Evolutionary conservation across 768 basidiomycete species (phyloP).

Genomic region (Russula griseocarnosa): DNA sequence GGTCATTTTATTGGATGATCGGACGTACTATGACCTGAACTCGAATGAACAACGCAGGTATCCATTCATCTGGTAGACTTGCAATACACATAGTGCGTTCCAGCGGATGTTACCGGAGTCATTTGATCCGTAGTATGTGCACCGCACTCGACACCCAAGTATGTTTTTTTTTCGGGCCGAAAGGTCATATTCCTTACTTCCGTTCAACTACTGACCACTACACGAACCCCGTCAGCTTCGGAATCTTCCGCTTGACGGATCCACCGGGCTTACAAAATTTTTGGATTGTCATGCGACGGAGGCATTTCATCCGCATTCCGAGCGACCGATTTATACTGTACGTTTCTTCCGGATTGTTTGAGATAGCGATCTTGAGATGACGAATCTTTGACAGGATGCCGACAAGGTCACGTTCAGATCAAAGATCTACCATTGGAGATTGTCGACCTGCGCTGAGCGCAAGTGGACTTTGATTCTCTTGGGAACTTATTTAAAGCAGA

Average conservation of each 20-base stretch:
- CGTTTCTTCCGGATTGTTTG: slow-evolving; percentile 32
- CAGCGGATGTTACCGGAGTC: slow-evolving; percentile 89
- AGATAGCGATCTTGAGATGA: background rate
- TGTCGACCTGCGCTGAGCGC: slow-evolving; percentile 62
- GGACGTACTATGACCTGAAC: slow-evolving; percentile 6
- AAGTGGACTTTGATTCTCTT: background rate
- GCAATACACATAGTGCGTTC: slow-evolving; percentile 86
- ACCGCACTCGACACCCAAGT: slow-evolving; percentile 74
- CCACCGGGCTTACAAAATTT: slow-evolving; percentile 75
- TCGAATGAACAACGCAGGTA: slow-evolving; percentile 41
- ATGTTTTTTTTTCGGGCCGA: slow-evolving; percentile 31
- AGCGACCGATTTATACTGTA: slow-evolving; percentile 82
- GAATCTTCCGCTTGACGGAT: slow-evolving; percentile 86
- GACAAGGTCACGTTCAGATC: slow-evolving; percentile 81
- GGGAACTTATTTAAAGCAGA: slow-evolving; percentile 10
- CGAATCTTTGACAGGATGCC: slow-evolving; percentile 52
- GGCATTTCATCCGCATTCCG: slow-evolving; percentile 84
- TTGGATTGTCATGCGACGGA: slow-evolving; percentile 63
- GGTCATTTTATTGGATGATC: slow-evolving; percentile 30
- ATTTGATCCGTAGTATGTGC: slow-evolving; percentile 91
- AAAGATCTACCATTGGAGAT: slow-evolving; percentile 71
- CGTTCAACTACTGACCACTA: slow-evolving; percentile 2
- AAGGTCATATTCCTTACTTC: background rate
- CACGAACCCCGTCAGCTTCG: slow-evolving; percentile 52
- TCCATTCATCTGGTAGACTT: slow-evolving; percentile 95